Base-by-base conservation (phyloP, 1,284 basidiomycete species). In the Coniferiporia weirii region DNA sequence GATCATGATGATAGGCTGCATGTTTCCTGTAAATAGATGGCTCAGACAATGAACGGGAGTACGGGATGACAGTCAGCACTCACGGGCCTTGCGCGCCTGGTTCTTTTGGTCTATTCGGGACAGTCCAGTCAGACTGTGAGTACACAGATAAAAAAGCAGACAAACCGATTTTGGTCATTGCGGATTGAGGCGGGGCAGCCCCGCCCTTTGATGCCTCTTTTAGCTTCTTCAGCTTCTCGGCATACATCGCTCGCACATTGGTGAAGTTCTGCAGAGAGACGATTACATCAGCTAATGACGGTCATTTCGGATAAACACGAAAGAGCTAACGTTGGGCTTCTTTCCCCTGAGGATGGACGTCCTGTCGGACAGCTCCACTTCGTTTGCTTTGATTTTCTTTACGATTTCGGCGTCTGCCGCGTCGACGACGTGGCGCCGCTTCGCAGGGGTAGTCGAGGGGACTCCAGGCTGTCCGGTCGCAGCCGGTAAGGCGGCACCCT, bases 1-100 rank as follows among this genome's bases (percentile, higher is more conserved):
- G 43, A 99, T 94, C 73, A 98, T 88, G 70, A 98, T 95, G 69
- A 99, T 98, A 0, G 95, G 95, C 71, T 89, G 86, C 68, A 81
- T 83, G 65, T 83, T 83, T 58, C 80, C 84, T 85, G 66, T 36
- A 52, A 43, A 46, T 52, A 60, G 57, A 56, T 38, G 47, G 47
- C 17, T 38, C 35, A 12, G 17, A 20, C 46, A 13, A n/a, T 45
- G 35, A 44, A 53, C 36, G 9, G 47, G n/a, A 9, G 48, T 57
- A n/a, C 38, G 56, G 44, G 12, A 27, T 8, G 12, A 56, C 20
- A 56, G 45, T 50, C 15, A 50, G 47, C 27, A 58, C 55, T 34
- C 12, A 65, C 67, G 57, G 35, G 60, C 55, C 61, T 66, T 65
- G 50, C 64, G 61, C n/a, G 62, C 60, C 38, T 61, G 60, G 49